phyloP scores from a whole-genome alignment of 2,329 filamentous ascomycete species.

The Ophiosphaerella herpotricha region DNA sequence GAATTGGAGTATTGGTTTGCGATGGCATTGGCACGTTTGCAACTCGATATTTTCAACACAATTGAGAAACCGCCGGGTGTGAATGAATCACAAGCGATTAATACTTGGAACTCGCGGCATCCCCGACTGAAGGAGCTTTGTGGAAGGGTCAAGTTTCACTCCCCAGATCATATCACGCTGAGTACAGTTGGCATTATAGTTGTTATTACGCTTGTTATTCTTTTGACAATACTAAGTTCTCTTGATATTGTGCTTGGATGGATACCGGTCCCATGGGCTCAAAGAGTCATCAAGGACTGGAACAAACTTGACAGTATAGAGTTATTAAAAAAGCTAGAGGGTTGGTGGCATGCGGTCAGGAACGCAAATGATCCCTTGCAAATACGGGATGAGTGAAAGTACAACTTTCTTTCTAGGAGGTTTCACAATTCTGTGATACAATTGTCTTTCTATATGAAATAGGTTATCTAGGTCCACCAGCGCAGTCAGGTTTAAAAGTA shows the following conservation, averaged over 20 bases:
- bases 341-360: neutral
- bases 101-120: neutral
- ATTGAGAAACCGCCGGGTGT: constrained; percentile 2
- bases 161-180: neutral
- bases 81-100: neutral
- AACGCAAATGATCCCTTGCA: neutral
- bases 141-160: constrained; percentile 3
- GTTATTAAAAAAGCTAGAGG: constrained; percentile 1
- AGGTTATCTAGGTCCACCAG: no score
- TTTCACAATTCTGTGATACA: no score
- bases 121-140: neutral
- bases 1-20: neutral
- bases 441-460: no score
- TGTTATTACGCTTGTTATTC: neutral
- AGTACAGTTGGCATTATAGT: neutral
- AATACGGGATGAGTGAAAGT: neutral
- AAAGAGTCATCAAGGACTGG: neutral
- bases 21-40: neutral
- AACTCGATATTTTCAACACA: constrained; percentile 4
- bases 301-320: constrained; percentile 3
- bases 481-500: no score
- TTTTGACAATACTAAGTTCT: no score
- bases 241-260: neutral
- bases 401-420: neutral
- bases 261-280: neutral